Base-by-base conservation (phyloP, 805 yeast genomes). In the Debaryomyces hansenii region DNA sequence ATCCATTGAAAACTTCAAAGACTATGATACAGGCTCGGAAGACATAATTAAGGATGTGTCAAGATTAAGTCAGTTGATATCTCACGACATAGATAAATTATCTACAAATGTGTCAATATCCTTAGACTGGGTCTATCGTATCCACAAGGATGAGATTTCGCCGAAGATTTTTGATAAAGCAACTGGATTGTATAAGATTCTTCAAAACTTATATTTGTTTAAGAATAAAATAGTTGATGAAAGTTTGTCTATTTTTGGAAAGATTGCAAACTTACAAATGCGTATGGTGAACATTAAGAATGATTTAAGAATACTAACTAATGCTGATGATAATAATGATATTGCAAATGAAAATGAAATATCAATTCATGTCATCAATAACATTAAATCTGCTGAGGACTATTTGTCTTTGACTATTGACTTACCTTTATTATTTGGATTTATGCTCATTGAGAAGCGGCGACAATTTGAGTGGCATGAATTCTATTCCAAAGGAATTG, bases 351-450 rank as follows among this genome's bases (percentile, higher is more conserved):
- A 37, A 28, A 44, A 20, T 10, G 27, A 46, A n/a, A 38, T 56
- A 18, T 49, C 58, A 2, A 58, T 44, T 43, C 52, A 62, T 24
- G 57, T 57, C 4, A 58, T 68, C 18, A 56, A 52, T 41, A 42
- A 49, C 18, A 63, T 70, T 24, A 70, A 67, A 40, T 48, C 46
- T 8, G 53, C 64, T 18, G 77, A 72, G 52, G 70, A 72, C 48
- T 58, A 65, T 45, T 58, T 72, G 4, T 67, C 76, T 2, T 53
- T 71, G 35, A 80, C 85, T 0, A 72, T 80, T 11, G 94, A 87
- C 59, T 58, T 87, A 21, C 96, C 96, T 0, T 59, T 86, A 10
- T 63, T 86, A 1, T 85, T 86, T 59, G 94, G 94, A 1, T 68
- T 85, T n/a, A 77, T 81, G 62, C 50, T 85, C 2, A 74, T 86